phyloP scores from a whole-genome alignment of 306 rosid species.

The Acacia melanoxylon region DNA sequence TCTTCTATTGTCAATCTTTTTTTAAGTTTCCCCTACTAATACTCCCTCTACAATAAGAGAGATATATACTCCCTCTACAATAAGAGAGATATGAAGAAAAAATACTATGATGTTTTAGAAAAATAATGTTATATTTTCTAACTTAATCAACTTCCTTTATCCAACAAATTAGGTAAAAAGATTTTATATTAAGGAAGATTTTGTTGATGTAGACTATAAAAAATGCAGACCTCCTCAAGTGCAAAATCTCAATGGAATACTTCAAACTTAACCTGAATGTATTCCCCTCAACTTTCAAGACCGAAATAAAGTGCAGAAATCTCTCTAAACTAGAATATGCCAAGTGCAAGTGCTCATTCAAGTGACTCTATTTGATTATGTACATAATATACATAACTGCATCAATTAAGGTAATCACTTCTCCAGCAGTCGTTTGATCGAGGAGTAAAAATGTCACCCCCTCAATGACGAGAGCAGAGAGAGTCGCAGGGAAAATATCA shows the following conservation, averaged over 20 bases:
- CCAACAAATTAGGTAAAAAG: too few species aligned
- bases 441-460: conserved; percentile 12
- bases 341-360: neutral
- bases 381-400: conserved; percentile 2
- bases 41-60: too few species aligned
- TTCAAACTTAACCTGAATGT: neutral
- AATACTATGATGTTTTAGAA: too few species aligned
- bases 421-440: neutral
- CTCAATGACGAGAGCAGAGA: conserved; percentile 5
- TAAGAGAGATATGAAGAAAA: too few species aligned
- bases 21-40: too few species aligned
- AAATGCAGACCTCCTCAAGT: neutral
- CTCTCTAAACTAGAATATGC: neutral
- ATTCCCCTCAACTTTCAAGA: neutral
- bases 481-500: neutral
- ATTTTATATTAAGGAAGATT: neutral
- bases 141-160: too few species aligned
- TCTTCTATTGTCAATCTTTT: too few species aligned
- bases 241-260: neutral
- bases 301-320: neutral
- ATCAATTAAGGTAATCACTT: neutral
- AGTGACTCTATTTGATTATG: conserved; percentile 13
- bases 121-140: too few species aligned
- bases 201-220: neutral
- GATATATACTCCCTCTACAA: too few species aligned